Percentiles rank a stretch among this genome's conserved stretches.
These are phyloP conservation scores for Exophiala aquamarina DNA, from an alignment of 2,329 filamentous ascomycete species.

Conservation along the genomic window DNA sequence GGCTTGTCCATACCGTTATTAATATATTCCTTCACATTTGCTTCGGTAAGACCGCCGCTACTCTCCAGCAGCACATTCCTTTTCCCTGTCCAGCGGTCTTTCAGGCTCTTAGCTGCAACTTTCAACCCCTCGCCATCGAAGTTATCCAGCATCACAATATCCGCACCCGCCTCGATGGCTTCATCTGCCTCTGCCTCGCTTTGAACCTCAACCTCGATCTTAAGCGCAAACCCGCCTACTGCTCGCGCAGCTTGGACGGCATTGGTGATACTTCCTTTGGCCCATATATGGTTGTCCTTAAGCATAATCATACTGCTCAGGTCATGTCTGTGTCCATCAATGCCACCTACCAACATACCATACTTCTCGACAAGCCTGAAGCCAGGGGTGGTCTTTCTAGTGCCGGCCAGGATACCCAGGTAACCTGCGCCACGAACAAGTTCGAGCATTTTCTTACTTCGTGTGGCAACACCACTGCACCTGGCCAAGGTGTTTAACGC, in stretches of 20 bases:
- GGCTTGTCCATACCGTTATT: constrained; percentile 55
- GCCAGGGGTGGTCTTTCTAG: constrained; percentile 93
- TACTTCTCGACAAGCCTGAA: constrained; percentile 98
- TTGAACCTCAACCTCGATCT: constrained; percentile 95
- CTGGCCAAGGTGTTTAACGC: constrained; percentile 87
- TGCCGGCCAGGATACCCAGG: constrained; percentile 82
- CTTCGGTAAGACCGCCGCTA: constrained; percentile 81
- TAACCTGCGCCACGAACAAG: constrained; percentile 69
- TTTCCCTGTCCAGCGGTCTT: constrained; percentile 72
- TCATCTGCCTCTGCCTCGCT: constrained; percentile 85
- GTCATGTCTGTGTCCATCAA: constrained; percentile 89
- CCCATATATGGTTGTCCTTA: constrained; percentile 98
- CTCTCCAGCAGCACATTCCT: constrained; percentile 81
- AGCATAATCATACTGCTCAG: constrained; percentile 96
- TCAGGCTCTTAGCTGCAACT: constrained; percentile 70
- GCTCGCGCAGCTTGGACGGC: constrained; percentile 82
- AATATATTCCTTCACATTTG: constrained; percentile 82
- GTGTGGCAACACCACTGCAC: constrained; percentile 87
- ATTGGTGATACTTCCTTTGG: constrained; percentile 67
- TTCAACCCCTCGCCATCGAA: constrained; percentile 79
- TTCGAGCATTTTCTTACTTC: constrained; percentile 56
- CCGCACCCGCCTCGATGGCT: constrained; percentile 85
- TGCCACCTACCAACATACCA: constrained; percentile 91
- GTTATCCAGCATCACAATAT: constrained; percentile 97
- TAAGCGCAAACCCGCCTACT: constrained; percentile 84